Evolutionary conservation across 192 early-diverging fungal genomes (phyloP).

Genomic region (Anaeromyces robustus): DNA sequence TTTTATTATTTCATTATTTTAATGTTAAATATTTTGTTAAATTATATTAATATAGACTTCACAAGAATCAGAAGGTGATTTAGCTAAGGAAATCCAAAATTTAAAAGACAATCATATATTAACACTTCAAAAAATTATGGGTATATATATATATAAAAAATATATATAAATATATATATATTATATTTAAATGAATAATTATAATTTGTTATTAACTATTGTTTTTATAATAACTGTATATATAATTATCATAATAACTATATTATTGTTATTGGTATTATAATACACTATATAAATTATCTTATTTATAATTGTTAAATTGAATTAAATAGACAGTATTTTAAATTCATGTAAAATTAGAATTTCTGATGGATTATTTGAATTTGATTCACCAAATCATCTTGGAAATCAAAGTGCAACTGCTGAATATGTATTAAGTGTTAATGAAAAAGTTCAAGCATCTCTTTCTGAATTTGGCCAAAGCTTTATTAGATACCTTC

Average conservation of each 20-base stretch:
- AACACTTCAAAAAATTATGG: neutral
- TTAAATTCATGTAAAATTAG: neutral
- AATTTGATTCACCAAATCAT: neutral
- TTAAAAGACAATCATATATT: neutral
- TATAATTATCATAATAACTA: too few species aligned
- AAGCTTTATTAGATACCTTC: constrained; percentile 25
- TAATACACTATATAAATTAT: too few species aligned
- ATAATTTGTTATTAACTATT: too few species aligned
- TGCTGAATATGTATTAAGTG: neutral
- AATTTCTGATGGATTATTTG: neutral
- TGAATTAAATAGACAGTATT: neutral
- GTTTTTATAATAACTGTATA: too few species aligned
- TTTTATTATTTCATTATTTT: too few species aligned
- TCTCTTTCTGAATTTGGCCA: constrained; percentile 18
- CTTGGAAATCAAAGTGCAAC: neutral
- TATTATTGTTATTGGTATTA: too few species aligned
- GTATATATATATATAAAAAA: neutral
- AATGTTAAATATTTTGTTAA: too few species aligned
- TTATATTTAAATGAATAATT: too few species aligned
- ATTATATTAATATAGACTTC: constrained; percentile 11
- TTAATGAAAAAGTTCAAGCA: neutral
- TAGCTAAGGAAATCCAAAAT: neutral
- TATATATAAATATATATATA: neutral
- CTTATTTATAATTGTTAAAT: too few species aligned
- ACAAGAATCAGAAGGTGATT: neutral